Percentiles rank a stretch among this genome's conserved stretches.
Conservation (phyloP, 192 early-diverging fungal species). For the Oehlia diaphana region DNA sequence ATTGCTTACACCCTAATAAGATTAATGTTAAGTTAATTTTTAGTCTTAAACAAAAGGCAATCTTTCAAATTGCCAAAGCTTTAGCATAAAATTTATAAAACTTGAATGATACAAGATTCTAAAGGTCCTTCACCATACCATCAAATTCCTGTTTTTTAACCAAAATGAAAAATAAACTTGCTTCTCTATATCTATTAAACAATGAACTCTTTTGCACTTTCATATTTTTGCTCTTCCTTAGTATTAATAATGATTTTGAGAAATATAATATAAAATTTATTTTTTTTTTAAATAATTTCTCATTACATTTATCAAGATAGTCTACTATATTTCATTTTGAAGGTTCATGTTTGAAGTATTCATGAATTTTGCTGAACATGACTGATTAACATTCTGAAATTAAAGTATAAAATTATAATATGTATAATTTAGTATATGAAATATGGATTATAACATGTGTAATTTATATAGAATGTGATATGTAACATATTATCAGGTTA, state of each 20-base stretch:
- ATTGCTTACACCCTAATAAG: slow-evolving; percentile 13
- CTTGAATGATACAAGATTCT: slow-evolving; percentile 9
- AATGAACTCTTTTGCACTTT: slow-evolving; percentile 1
- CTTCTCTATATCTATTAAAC: slow-evolving; percentile 4
- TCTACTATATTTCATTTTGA: background rate
- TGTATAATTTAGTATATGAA: too few relatives aligned
- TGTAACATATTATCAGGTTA: too few relatives aligned
- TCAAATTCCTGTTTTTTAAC: background rate
- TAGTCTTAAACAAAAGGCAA: slow-evolving; percentile 17
- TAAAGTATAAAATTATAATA: too few relatives aligned
- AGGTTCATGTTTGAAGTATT: background rate
- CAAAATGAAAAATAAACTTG: background rate
- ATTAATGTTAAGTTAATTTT: background rate
- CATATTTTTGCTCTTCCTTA: background rate
- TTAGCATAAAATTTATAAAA: slow-evolving; percentile 14
- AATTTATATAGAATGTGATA: too few relatives aligned
- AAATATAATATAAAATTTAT: slow-evolving; percentile 2
- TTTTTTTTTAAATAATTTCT: background rate
- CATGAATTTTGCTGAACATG: too few relatives aligned
- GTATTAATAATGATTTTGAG: background rate
- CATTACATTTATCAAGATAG: background rate
- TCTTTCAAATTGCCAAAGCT: background rate
- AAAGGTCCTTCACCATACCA: background rate
- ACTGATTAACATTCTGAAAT: too few relatives aligned
- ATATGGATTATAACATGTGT: too few relatives aligned